phyloP scores from a whole-genome alignment of 1,139 yeast genomes.

The Zygosaccharomyces sapae region DNA sequence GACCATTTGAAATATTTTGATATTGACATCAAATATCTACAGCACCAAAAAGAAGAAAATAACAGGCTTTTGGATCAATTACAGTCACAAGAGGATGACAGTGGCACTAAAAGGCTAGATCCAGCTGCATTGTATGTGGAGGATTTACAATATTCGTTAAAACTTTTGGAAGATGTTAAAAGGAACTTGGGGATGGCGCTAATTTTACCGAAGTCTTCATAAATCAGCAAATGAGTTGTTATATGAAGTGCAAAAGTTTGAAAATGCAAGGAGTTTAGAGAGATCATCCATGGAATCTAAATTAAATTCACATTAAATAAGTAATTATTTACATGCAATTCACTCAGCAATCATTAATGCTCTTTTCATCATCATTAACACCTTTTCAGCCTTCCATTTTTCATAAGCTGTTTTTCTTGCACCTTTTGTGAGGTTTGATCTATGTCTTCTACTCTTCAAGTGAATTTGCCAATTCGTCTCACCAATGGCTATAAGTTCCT shows the following conservation, averaged over 20 bases:
- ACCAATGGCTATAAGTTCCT: conserved; percentile 66
- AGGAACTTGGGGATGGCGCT: conserved; percentile 65
- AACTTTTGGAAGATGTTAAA: conserved; percentile 36
- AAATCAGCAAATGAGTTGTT: conserved; percentile 47
- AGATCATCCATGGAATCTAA: conserved; percentile 48
- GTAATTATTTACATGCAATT: neutral
- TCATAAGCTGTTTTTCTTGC: conserved; percentile 44
- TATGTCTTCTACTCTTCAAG: conserved; percentile 60
- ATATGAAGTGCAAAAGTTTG: conserved; percentile 36
- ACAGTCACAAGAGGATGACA: conserved; percentile 1
- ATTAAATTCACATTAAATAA: conserved; percentile 14
- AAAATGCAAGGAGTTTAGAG: conserved; percentile 10
- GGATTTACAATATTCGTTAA: conserved; percentile 25
- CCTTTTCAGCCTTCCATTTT: conserved; percentile 36
- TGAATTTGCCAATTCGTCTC: conserved; percentile 68
- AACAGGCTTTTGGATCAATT: conserved; percentile 38
- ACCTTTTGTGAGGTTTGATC: conserved; percentile 41
- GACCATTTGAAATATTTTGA: conserved; percentile 43
- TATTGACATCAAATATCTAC: conserved; percentile 34
- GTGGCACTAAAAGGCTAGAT: conserved; percentile 17
- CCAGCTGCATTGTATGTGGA: conserved; percentile 26
- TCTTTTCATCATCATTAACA: conserved; percentile 1
- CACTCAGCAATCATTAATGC: neutral
- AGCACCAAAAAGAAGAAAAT: conserved; percentile 40
- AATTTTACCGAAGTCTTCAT: conserved; percentile 61